phyloP scores from a whole-genome alignment of 2,329 filamentous ascomycete genomes.

The Plenodomus tracheiphilus region DNA sequence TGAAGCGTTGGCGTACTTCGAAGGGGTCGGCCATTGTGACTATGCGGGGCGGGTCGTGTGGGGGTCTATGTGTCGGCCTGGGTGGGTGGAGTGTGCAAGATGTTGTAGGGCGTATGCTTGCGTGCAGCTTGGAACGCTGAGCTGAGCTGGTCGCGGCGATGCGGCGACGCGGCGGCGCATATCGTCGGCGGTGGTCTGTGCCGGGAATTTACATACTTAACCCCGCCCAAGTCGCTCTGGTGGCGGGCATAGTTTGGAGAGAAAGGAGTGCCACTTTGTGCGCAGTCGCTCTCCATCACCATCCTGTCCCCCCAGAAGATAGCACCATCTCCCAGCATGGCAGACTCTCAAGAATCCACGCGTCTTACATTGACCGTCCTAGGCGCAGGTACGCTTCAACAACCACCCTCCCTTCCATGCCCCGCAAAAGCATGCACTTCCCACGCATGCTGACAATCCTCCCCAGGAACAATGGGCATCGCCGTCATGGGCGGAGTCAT shows the following conservation, averaged over 20 bases:
- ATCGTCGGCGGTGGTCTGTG: constrained; percentile 24
- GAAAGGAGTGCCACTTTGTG: constrained; percentile 12
- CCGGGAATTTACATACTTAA: constrained; percentile 14
- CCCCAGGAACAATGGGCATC: constrained; percentile 77
- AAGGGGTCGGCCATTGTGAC: constrained; percentile 79
- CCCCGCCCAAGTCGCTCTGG: constrained; percentile 17
- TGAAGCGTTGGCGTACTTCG: constrained; percentile 98
- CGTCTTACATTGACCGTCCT: constrained; percentile 75
- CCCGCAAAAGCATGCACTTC: neutral
- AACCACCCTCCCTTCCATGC: constrained; percentile 36
- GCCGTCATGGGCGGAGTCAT: constrained; percentile 83
- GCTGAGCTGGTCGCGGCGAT: constrained; percentile 7
- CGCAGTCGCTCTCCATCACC: constrained; percentile 8
- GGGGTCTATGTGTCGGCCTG: neutral
- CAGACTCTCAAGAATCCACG: constrained; percentile 33
- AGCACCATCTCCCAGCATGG: constrained; percentile 27
- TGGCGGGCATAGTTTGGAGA: neutral
- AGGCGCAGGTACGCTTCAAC: constrained; percentile 70
- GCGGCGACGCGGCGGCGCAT: too few species aligned
- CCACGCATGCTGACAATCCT: neutral
- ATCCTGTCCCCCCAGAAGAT: neutral
- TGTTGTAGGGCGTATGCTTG: too few species aligned
- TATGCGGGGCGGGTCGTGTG: neutral
- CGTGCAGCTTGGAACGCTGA: neutral
- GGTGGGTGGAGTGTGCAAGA: neutral